Evolutionary conservation across 768 basidiomycete genomes (phyloP).

Genomic region (Boletales sp.): DNA sequence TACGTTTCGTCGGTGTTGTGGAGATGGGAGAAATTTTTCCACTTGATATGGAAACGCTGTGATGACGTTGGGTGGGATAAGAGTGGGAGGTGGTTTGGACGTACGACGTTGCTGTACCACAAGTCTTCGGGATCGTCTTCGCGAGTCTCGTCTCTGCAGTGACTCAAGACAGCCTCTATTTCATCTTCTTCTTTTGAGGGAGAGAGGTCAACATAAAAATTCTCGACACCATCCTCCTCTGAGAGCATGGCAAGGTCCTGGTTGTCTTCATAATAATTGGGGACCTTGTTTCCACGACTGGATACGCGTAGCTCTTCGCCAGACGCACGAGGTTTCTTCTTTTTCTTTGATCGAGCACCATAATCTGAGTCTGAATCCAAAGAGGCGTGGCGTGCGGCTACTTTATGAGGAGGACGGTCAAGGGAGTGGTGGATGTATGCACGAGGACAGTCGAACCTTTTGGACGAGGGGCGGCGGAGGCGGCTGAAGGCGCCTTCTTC

Average conservation of each 20-base stretch:
- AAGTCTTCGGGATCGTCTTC: slow-evolving; percentile 75
- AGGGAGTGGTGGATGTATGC: slow-evolving; percentile 2
- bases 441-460: slow-evolving; percentile 45
- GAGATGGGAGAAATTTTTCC: slow-evolving; percentile 97
- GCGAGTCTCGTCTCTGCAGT: slow-evolving; percentile 80
- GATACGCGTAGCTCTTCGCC: slow-evolving; percentile 77
- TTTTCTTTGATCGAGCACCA: slow-evolving; percentile 82
- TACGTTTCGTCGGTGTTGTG: slow-evolving; percentile 99
- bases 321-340: slow-evolving; percentile 58
- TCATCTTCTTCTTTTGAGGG: slow-evolving; percentile 71
- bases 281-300: slow-evolving; percentile 69
- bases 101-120: slow-evolving; percentile 85
- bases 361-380: slow-evolving; percentile 89
- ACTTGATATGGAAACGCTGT: slow-evolving; percentile 98
- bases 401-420: slow-evolving; percentile 25
- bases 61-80: slow-evolving; percentile 9
- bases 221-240: slow-evolving; percentile 51
- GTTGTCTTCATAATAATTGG: slow-evolving; percentile 77
- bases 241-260: slow-evolving; percentile 75
- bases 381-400: slow-evolving; percentile 50
- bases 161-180: slow-evolving; percentile 88
- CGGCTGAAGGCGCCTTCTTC: slow-evolving; percentile 37
- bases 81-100: slow-evolving; percentile 13
- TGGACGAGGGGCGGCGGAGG: slow-evolving; percentile 47
- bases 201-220: slow-evolving; percentile 52